Evolutionary conservation across 495 filamentous ascomycete genomes (phyloP).

Genomic region (Aspergillus sparsus): DNA sequence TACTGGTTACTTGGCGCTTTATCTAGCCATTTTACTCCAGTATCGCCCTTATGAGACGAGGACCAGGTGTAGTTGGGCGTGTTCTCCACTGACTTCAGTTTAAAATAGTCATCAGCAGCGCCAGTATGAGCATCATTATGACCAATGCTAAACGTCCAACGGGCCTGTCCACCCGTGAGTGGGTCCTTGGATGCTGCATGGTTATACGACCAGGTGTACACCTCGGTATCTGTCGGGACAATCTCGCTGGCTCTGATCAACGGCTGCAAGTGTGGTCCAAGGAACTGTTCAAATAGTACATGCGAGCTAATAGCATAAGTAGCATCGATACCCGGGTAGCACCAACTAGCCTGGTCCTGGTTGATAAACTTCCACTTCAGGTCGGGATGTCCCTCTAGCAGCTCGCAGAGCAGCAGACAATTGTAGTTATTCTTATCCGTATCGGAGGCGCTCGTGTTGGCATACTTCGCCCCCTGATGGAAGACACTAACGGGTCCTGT

Average conservation of each 20-base stretch:
- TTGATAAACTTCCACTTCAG: background rate
- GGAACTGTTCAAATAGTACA: background rate
- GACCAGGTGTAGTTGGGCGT: background rate
- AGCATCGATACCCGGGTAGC: background rate
- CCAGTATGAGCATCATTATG: background rate
- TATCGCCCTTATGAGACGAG: background rate
- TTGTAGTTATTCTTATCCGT: too few relatives aligned
- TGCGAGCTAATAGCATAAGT: background rate
- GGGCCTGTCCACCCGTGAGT: background rate
- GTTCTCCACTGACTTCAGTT: background rate
- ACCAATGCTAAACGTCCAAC: background rate
- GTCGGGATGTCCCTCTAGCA: background rate
- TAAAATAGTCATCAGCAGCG: background rate
- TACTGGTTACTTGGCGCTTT: background rate
- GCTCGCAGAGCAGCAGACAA: background rate
- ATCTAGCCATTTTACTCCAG: background rate
- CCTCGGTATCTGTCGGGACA: background rate
- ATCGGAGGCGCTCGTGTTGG: background rate
- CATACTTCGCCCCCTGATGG: background rate
- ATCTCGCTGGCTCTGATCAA: background rate
- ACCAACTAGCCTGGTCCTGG: background rate
- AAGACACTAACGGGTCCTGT: background rate
- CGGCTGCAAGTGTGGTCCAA: background rate
- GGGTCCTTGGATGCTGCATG: background rate
- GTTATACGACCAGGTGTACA: background rate